Base-by-base conservation (phyloP, 495 filamentous ascomycete genomes). In the Pyronema omphalodes region DNA sequence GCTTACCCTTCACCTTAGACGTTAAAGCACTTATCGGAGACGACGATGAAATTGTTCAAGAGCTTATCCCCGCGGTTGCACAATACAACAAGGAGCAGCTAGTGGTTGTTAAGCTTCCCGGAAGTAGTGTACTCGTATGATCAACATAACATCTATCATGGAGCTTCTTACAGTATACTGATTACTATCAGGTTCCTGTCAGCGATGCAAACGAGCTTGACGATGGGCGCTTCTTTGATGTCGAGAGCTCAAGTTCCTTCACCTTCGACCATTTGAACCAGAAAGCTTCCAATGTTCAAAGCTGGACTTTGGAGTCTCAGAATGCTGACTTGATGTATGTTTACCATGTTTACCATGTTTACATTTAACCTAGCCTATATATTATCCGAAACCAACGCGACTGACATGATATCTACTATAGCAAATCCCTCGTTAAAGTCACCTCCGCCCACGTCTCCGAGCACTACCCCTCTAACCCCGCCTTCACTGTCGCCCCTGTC, bases 41-140 rank as follows among this genome's bases (percentile, higher is more conserved):
- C 60, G 80, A 77, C 23, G 77, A 79, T 8, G 71, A 74, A 46
- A 68, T 89, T 40, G 68, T 88, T 29, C 67, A 75, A 51, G 78
- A 82, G 39, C 80, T 94, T 9, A 73, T 70, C 4, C 85, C 87
- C 3, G 88, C 91, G 0, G 91, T 95, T 69, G 75, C 88, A 69
- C 84, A 82, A 67, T 95, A 99, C 76, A 96, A 94, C 63, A 88
- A 95, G 67, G 82, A 86, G 68, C 93, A 99, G 67, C 82, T 95
- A 66, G 69, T 79, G 33, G 84, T 84, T 7, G 80, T 84, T 51
- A 94, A 93, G 71, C 77, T 96, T 11, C 91, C 91, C 5, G 86
- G 86, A 9, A 75, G 82, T 53, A 87, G 79, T 66, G 77, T 91
- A 67, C 72, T 75, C 69, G 83, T 86, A 54, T 47, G 44, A 2